Evolutionary conservation across 2,329 filamentous ascomycete species (phyloP).

Genomic region (Arachnopeziza araneosa): DNA sequence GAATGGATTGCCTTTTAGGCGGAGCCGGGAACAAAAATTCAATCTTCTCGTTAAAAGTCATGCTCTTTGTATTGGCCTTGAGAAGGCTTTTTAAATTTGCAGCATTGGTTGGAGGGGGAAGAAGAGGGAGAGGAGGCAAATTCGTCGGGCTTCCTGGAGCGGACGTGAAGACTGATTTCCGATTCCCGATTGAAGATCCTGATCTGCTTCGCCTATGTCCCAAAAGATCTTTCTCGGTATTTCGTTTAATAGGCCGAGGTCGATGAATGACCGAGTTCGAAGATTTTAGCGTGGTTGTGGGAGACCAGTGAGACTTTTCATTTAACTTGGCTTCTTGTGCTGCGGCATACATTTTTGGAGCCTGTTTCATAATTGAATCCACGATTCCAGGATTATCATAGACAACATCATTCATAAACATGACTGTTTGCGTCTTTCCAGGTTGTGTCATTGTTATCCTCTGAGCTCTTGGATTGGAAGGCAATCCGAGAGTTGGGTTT

Average conservation of each 20-base stretch:
- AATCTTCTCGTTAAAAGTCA: slow-evolving; percentile 55
- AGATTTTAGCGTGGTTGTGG: slow-evolving; percentile 13
- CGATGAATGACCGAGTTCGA: slow-evolving; percentile 29
- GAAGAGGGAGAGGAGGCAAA: slow-evolving; percentile 41
- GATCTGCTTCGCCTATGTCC: slow-evolving; percentile 44
- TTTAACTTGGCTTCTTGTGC: slow-evolving; percentile 18
- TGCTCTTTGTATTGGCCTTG: slow-evolving; percentile 50
- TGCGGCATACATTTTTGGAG: slow-evolving; percentile 30
- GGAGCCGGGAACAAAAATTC: slow-evolving; percentile 42
- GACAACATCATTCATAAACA: slow-evolving; percentile 51
- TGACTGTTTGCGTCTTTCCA: slow-evolving; percentile 33
- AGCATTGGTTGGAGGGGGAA: slow-evolving; percentile 38
- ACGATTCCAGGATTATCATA: slow-evolving; percentile 48
- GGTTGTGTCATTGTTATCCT: slow-evolving; percentile 1
- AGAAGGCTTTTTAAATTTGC: slow-evolving; percentile 36
- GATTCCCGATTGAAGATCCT: slow-evolving; percentile 38
- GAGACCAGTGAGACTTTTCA: slow-evolving; percentile 11
- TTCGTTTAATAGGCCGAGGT: slow-evolving; percentile 27
- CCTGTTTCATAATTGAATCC: slow-evolving; percentile 43
- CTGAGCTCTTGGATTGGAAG: slow-evolving; percentile 24
- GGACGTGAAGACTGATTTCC: slow-evolving; percentile 42
- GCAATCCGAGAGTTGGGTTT: slow-evolving; percentile 23
- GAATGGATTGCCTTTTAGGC: slow-evolving; percentile 23
- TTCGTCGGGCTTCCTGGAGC: slow-evolving; percentile 42
- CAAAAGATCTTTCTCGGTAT: slow-evolving; percentile 40